Base-by-base conservation (phyloP, 305 asterid species). In the Ilex paraguariensis region DNA sequence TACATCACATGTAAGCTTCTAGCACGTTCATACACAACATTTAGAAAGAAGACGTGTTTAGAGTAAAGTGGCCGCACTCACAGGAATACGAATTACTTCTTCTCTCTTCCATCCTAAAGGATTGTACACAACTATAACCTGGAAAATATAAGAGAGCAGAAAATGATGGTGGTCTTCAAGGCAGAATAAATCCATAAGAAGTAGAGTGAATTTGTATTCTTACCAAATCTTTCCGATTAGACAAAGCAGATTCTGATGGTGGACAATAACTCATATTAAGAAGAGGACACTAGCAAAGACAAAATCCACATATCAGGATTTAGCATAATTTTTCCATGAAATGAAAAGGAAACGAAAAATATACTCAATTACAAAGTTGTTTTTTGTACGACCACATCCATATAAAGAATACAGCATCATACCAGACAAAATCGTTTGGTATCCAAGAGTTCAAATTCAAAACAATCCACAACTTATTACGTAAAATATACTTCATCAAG, bases 181-280 rank as follows among this genome's bases (percentile, higher is more conserved):
- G 14, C 16, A 49, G 53, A 3, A 11, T 49, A 49, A n/a, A 3
- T n/a, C 7, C 53, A 49, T 49, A 5, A n/a, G 11, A 49, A 36
- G 42, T 36, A 36, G 9, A 36, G 9, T 36, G 53, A 49, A 7
- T n/a, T 11, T 49, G 5, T 16, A 52, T 3, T 14, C 56, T 70
- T 72, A 90, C 97, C 90, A 85, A 81, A 77, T 77, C 80, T 78
- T 79, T 87, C 62, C 73, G 84, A 46, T 72, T 67, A 52, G 84
- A 75, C 61, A 87, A 68, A 60, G 68, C 72, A 62, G 84, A 90
- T 77, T 90, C 95, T 45, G 95, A 75, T 46, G 94, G 82, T 74
- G 91, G 91, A 61, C 97, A 90, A 60, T 81, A 85, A 71, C 94
- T 90, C 73, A 90, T 76, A 78, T 90, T 90, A 72, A 90, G 91